Evolutionary conservation across 192 early-diverging fungal genomes (phyloP).

Genomic region (Umbelopsis sp.): DNA sequence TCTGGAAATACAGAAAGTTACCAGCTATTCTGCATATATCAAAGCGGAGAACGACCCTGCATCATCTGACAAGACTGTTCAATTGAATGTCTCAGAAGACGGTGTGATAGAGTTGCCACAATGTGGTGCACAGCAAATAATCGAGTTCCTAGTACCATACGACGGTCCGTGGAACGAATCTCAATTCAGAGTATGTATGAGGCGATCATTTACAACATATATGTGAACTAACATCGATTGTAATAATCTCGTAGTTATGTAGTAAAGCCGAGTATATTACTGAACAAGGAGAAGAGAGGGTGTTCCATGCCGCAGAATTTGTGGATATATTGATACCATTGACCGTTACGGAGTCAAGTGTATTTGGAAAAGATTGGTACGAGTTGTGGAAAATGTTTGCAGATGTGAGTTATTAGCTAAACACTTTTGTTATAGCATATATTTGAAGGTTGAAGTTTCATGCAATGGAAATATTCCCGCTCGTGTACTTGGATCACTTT

Average conservation of each 20-base stretch:
- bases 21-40: slow-evolving; percentile 25
- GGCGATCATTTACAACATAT: not conserved
- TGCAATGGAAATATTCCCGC: slow-evolving; percentile 54
- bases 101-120: slow-evolving; percentile 46
- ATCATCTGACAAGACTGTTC: not conserved
- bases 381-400: not conserved
- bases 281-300: slow-evolving; percentile 36
- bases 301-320: slow-evolving; percentile 50
- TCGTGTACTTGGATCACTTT: slow-evolving; percentile 49
- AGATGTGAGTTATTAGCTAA: not conserved
- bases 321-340: slow-evolving; percentile 57
- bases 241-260: slow-evolving; percentile 40
- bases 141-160: slow-evolving; percentile 51
- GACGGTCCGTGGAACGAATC: slow-evolving; percentile 42
- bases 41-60: slow-evolving; percentile 18
- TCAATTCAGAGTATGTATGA: slow-evolving; percentile 39
- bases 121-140: slow-evolving; percentile 34
- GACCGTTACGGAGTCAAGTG: slow-evolving; percentile 54
- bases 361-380: slow-evolving; percentile 60
- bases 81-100: slow-evolving; percentile 41
- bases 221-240: slow-evolving; percentile 8
- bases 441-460: slow-evolving; percentile 48
- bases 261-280: slow-evolving; percentile 46
- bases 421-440: slow-evolving; percentile 37
- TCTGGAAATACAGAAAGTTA: slow-evolving; percentile 26